These are phyloP conservation scores for Picochlorum costavermella DNA, from an alignment of 139 green algal genomes.

Conservation along the genomic window DNA sequence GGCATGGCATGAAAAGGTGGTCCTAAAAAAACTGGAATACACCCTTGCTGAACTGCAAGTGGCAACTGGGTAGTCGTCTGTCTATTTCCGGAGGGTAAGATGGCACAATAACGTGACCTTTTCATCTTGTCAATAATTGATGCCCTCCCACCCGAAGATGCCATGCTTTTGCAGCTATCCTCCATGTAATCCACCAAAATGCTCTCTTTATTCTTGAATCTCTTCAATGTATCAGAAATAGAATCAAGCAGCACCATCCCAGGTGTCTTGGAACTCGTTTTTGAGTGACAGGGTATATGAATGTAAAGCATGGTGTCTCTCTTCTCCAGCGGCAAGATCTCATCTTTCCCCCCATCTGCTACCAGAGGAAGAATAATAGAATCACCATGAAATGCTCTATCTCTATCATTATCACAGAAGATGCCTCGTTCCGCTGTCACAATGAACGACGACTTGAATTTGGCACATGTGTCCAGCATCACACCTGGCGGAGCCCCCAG, in stretches of 20 bases:
- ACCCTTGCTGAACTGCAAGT: background rate
- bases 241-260: too few relatives aligned
- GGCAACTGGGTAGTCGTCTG: background rate
- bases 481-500: slow-evolving; percentile 1
- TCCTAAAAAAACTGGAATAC: slow-evolving; percentile 16
- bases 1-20: slow-evolving; percentile 12
- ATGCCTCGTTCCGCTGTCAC: background rate
- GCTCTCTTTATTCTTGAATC: too few relatives aligned
- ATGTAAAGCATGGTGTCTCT: background rate
- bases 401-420: slow-evolving; percentile 14
- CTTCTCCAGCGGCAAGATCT: background rate
- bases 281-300: background rate
- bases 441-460: slow-evolving; percentile 8
- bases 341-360: background rate
- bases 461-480: slow-evolving; percentile 9
- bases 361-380: slow-evolving; percentile 9
- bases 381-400: background rate
- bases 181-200: too few relatives aligned
- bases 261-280: background rate
- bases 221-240: too few relatives aligned
- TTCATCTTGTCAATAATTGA: background rate
- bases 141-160: background rate
- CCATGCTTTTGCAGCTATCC: too few relatives aligned
- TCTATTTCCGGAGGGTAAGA: background rate
- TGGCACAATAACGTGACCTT: background rate